Percentiles rank a stretch among this genome's conserved stretches.
phyloP scores from a whole-genome alignment of 1,139 yeast species.

The Yamadazyma epiphylla region DNA sequence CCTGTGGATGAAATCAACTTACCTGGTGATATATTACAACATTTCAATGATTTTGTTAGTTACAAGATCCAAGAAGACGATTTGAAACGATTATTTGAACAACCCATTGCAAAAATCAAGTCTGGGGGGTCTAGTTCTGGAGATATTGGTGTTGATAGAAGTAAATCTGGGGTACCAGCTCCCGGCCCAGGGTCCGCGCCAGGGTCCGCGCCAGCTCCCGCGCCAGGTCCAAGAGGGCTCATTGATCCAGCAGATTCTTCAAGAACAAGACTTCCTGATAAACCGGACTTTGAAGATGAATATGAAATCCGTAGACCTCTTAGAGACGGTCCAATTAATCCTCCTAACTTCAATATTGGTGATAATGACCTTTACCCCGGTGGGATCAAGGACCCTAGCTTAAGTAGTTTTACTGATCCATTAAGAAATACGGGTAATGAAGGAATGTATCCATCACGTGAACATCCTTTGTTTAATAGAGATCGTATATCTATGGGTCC shows the following conservation, averaged over 20 bases:
- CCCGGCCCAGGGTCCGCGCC: neutral
- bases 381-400: conserved; percentile 30
- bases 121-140: neutral
- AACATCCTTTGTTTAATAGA: conserved; percentile 46
- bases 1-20: conserved; percentile 23
- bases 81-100: conserved; percentile 7
- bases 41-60: conserved; percentile 18
- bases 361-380: conserved; percentile 53
- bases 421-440: conserved; percentile 24
- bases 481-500: conserved; percentile 10
- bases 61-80: conserved; percentile 3
- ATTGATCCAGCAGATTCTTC: conserved; percentile 10
- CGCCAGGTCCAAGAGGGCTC: conserved; percentile 1
- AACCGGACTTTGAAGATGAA: conserved; percentile 60
- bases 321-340: conserved; percentile 7
- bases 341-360: conserved; percentile 35
- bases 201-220: neutral
- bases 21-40: conserved; percentile 19
- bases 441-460: conserved; percentile 52
- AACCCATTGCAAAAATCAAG: conserved; percentile 1
- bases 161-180: neutral
- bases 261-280: conserved; percentile 21
- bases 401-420: conserved; percentile 27
- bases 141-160: neutral
- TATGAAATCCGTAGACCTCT: conserved; percentile 30